Base-by-base conservation (phyloP, 2,329 filamentous ascomycete genomes). In the Microcyclospora tardicrescens region DNA sequence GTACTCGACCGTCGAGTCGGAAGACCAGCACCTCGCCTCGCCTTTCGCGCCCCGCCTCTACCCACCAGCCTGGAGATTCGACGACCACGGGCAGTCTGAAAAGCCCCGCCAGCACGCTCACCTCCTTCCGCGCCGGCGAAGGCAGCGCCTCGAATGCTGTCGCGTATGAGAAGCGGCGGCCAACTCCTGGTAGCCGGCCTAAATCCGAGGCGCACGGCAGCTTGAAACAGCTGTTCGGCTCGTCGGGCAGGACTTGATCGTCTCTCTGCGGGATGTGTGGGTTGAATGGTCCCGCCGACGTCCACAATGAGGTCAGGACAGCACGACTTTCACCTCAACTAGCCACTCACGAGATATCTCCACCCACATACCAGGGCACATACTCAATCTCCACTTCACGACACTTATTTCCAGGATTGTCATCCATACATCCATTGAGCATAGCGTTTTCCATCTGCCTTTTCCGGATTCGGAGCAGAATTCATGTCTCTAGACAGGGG, bases 41-140 rank as follows among this genome's bases (percentile, higher is more conserved):
- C 62, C 62, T 1, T 49, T 64, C 6, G 58, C 57, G 30, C 59
- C 59, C 5, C 55, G 61, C 45, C 61, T 56, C 29, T 61, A 61
- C 46, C 61, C 61, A 13, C 19, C 19, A 24, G 8, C 19, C 19
- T 24, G 19, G 5, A 24, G 48, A 2, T 30, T 50, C 16, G 45
- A 46, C 16, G 50, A 51, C 19, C 19, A 10, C 30, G 16, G 45
- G 50, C n/a, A 59, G 57, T 19, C 28, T 54, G 13, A 52, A 57
- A 42, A 57, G 55, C 43, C 46, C 43, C 30, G 56, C 50, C 10
- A 58, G 54, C 37, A 56, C 54, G 1, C 33, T 49, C 28, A 60
- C 56, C 1, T 47, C 48, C 4, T 54, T 55, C 33, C 52, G 49
- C 11, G 45, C 52, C 14, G 56, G 45, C 3, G 54, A 57, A 24